A percentile compares a stretch with the other conserved stretches of the same genome.
phyloP scores from a whole-genome alignment of 495 filamentous ascomycete genomes.

The Lichenothelia convexa region DNA sequence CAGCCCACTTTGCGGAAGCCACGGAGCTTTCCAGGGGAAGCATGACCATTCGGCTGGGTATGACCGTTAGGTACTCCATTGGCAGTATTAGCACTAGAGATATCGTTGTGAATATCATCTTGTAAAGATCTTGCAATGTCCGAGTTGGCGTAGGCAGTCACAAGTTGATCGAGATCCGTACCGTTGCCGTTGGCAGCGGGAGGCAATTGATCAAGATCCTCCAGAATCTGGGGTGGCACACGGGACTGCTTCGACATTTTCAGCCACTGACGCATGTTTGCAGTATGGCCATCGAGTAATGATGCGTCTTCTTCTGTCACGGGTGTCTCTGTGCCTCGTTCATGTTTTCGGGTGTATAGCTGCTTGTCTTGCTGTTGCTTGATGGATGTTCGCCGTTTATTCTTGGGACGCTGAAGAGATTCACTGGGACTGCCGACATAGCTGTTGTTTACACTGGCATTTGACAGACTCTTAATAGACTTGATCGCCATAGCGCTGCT shows the following conservation, averaged over 20 bases:
- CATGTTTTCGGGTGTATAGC: conserved; percentile 68
- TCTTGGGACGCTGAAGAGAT: conserved; percentile 39
- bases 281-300: conserved; percentile 41
- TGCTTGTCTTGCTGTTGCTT: conserved; percentile 71
- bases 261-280: conserved; percentile 41
- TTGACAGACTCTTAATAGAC: conserved; percentile 67
- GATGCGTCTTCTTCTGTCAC: conserved; percentile 50
- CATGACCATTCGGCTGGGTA: conserved; percentile 27
- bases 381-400: conserved; percentile 53
- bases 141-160: conserved; percentile 55
- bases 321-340: conserved; percentile 28
- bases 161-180: conserved; percentile 69
- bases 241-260: conserved; percentile 50
- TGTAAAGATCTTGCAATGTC: conserved; percentile 60
- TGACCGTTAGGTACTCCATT: conserved; percentile 52
- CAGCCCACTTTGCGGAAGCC: conserved; percentile 70
- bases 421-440: conserved; percentile 40
- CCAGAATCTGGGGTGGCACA: conserved; percentile 39
- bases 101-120: conserved; percentile 59
- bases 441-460: conserved; percentile 37
- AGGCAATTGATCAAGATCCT: conserved; percentile 64
- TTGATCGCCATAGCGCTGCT: conserved; percentile 84
- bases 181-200: conserved; percentile 38
- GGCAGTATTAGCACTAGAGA: conserved; percentile 37
- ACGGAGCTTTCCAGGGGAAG: conserved; percentile 35